Conservation (phyloP, 1,284 basidiomycete species). For the Uromyces viciae-fabae region DNA sequence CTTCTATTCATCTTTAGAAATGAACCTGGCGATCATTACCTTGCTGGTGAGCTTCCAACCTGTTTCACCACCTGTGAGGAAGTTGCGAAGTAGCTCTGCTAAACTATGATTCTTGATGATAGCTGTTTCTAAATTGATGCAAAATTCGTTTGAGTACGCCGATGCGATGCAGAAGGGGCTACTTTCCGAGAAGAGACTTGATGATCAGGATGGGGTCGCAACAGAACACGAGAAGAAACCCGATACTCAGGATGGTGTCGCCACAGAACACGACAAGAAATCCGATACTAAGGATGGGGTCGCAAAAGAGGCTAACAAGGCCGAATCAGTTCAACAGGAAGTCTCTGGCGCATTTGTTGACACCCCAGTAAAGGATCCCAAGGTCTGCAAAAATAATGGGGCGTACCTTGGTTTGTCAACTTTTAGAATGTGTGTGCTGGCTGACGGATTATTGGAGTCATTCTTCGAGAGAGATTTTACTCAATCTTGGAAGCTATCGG, state of each 20-base stretch:
- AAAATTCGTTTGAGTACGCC: conserved; percentile 93
- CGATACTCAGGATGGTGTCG: too few species aligned
- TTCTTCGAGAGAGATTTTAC: conserved; percentile 89
- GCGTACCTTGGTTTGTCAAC: conserved; percentile 59
- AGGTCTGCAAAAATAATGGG: conserved; percentile 47
- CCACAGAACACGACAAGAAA: neutral
- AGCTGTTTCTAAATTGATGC: conserved; percentile 90
- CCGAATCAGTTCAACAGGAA: conserved; percentile 44
- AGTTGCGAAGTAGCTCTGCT: neutral
- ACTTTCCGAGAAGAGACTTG: neutral
- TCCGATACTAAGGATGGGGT: too few species aligned
- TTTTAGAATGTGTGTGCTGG: conserved; percentile 94
- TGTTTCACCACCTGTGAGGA: neutral
- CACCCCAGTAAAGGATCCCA: neutral
- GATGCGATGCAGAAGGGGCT: conserved; percentile 64
- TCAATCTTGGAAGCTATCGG: conserved; percentile 75
- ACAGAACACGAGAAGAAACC: neutral
- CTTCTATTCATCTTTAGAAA: conserved; percentile 91
- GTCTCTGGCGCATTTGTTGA: neutral
- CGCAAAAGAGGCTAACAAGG: neutral
- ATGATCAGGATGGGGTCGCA: conserved; percentile 3
- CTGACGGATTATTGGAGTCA: conserved; percentile 86
- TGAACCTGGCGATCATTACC: conserved; percentile 92
- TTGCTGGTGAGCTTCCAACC: conserved; percentile 60
- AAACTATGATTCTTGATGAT: neutral